Evolutionary conservation across 148 eudicot species (phyloP).

Genomic region (Rhododendron williamsianum): DNA sequence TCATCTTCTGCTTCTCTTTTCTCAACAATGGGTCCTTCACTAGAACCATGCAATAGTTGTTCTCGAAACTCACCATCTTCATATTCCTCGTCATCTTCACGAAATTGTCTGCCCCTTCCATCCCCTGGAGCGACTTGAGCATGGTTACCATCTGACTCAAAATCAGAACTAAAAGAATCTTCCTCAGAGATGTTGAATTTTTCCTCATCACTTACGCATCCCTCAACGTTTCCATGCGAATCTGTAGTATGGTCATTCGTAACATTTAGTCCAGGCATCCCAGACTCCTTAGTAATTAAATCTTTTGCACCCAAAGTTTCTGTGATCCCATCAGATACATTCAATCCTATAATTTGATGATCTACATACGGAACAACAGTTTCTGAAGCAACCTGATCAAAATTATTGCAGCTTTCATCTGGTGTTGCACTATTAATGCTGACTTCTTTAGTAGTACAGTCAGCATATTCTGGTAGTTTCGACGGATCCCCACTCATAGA

Average conservation of each 20-base stretch:
- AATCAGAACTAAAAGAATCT: conserved; percentile 24
- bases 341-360: conserved; percentile 4
- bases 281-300: conserved; percentile 9
- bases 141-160: conserved; percentile 24
- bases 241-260: background rate
- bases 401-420: background rate
- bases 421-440: background rate
- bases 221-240: conserved; percentile 8
- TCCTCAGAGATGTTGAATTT: conserved; percentile 25
- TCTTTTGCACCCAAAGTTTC: background rate
- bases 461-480: conserved; percentile 17
- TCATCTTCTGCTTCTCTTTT: conserved; percentile 13
- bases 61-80: conserved; percentile 46
- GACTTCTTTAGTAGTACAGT: conserved; percentile 12
- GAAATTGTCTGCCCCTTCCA: background rate
- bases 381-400: conserved; percentile 12
- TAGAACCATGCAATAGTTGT: conserved; percentile 3
- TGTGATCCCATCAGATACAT: background rate
- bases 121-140: conserved; percentile 7
- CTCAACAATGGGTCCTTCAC: conserved; percentile 13
- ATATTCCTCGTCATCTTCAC: conserved; percentile 30
- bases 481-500: conserved; percentile 11
- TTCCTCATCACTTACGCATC: conserved; percentile 24
- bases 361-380: background rate
- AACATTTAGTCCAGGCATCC: background rate